Base-by-base conservation (phyloP, 2,329 filamentous ascomycete species). In the Pestalotiopsis fici region DNA sequence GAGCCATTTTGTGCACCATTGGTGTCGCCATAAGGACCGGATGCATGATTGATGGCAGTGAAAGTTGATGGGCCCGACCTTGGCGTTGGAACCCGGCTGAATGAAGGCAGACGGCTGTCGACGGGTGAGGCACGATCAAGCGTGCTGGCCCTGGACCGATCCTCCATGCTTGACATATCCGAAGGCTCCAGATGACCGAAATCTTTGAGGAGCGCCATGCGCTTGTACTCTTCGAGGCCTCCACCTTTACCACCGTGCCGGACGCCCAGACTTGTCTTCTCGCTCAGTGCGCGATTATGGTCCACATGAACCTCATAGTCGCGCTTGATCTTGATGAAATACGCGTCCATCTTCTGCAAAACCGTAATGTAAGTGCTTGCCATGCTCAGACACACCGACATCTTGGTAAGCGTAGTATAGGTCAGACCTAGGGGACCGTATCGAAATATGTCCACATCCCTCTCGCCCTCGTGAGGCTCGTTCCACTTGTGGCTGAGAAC, bases 211-310 rank as follows among this genome's bases (percentile, higher is more conserved):
- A 77, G 78, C 47, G 71, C 73, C 0, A 73, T 72, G 60, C 81
- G 75, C 68, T 82, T 83, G 76, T 86, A 90, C 71, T 88, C 86
- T 69, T 87, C 86, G 3, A 88, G 76, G 1, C 85, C 87, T 39
- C 86, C 87, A 15, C 86, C 83, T 2, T 69, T 69, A 5, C 79
- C 82, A 1, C 81, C 81, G 60, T 82, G 74, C 2, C 80, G 78
- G n/a, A 86, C 75, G 39, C 80, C 81, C 18, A 79, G 71, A 57
- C 78, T 73, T 66, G 76, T 71, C 70, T 79, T 74, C 68, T 77
- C 69, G 43, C 57, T 68, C 43, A 67, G 64, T 23, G 65, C 68
- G 23, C 67, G 66, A 18, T 74, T 75, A 59, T 74, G 71, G 21
- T 73, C 67, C 18, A 75, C 70, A 66, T 78, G 76, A 71, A 67